Evolutionary conservation across 2,329 filamentous ascomycete species (phyloP).

Genomic region (Plenodomus lindquistii): DNA sequence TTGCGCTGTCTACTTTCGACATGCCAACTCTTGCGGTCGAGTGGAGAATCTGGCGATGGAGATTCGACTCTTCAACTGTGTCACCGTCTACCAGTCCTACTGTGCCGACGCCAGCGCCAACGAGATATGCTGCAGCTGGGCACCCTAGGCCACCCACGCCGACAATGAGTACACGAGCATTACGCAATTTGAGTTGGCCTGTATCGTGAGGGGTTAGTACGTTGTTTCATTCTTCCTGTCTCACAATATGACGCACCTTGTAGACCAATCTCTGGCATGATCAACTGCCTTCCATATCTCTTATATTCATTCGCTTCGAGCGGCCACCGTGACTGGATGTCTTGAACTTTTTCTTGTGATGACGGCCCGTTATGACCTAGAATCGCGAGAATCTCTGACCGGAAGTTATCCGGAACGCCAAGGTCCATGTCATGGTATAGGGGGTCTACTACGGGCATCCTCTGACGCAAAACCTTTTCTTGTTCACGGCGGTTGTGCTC

Average conservation of each 20-base stretch:
- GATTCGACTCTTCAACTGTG: slow-evolving; percentile 82
- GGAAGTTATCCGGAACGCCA: slow-evolving; percentile 49
- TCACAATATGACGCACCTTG: slow-evolving; percentile 57
- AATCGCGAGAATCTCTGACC: slow-evolving; percentile 47
- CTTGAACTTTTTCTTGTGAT: slow-evolving; percentile 6
- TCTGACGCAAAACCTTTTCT: slow-evolving; percentile 24
- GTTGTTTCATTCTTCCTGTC: background rate
- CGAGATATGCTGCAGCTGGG: slow-evolving; percentile 89
- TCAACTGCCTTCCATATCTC: slow-evolving; percentile 88
- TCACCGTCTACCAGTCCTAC: slow-evolving; percentile 88
- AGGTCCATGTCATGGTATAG: slow-evolving; percentile 44
- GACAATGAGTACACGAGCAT: slow-evolving; percentile 74
- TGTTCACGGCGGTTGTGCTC: slow-evolving; percentile 41
- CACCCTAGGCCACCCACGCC: slow-evolving; percentile 90
- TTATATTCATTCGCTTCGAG: slow-evolving; percentile 74
- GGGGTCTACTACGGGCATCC: slow-evolving; percentile 24
- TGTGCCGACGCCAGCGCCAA: slow-evolving; percentile 82
- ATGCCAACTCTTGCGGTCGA: slow-evolving; percentile 69
- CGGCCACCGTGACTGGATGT: slow-evolving; percentile 60
- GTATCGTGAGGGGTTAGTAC: background rate
- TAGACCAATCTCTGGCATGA: slow-evolving; percentile 79
- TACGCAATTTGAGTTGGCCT: slow-evolving; percentile 77
- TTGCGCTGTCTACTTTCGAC: slow-evolving; percentile 77
- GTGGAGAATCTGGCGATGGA: slow-evolving; percentile 91
- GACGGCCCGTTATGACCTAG: slow-evolving; percentile 26